Percentiles rank a stretch among this genome's conserved stretches.
Conservation (phyloP, 495 filamentous ascomycete species). For the Tuber brumale region DNA sequence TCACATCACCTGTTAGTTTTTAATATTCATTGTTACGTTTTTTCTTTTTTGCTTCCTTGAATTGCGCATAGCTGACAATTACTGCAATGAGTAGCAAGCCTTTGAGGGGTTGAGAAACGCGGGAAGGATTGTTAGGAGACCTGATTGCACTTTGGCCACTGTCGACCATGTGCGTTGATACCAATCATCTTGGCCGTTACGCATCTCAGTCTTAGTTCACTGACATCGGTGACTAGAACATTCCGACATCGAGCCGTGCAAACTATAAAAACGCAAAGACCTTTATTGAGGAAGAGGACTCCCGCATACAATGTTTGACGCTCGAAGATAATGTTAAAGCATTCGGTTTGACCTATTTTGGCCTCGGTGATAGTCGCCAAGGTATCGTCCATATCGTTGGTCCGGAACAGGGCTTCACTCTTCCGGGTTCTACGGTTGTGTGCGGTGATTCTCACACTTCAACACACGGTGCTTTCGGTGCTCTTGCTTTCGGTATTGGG, state of each 20-base stretch:
- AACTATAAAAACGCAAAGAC: slow-evolving; percentile 45
- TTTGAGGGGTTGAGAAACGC: slow-evolving; percentile 92
- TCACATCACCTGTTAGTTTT: slow-evolving; percentile 74
- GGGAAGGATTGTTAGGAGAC: slow-evolving; percentile 75
- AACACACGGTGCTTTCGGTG: slow-evolving; percentile 93
- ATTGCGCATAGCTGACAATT: not conserved
- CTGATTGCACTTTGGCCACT: slow-evolving; percentile 93
- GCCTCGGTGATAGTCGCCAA: slow-evolving; percentile 90
- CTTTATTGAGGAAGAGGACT: slow-evolving; percentile 92
- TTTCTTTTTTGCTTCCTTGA: slow-evolving; percentile 15
- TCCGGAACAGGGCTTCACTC: slow-evolving; percentile 98
- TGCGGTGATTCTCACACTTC: slow-evolving; percentile 98
- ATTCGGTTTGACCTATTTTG: slow-evolving; percentile 95
- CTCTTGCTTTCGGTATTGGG: slow-evolving; percentile 94
- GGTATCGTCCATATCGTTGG: slow-evolving; percentile 98
- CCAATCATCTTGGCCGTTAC: not conserved
- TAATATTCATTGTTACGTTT: slow-evolving; percentile 24
- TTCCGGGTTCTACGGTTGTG: slow-evolving; percentile 93
- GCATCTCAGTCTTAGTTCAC: not conserved
- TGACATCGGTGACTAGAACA: slow-evolving; percentile 30
- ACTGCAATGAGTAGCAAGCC: slow-evolving; percentile 60
- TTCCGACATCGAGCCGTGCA: slow-evolving; percentile 40
- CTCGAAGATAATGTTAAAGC: slow-evolving; percentile 96
- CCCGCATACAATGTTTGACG: slow-evolving; percentile 84
- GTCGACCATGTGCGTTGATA: slow-evolving; percentile 78